Evolutionary conservation across 345 rosid species (phyloP).

Genomic region (Salix udensis): DNA sequence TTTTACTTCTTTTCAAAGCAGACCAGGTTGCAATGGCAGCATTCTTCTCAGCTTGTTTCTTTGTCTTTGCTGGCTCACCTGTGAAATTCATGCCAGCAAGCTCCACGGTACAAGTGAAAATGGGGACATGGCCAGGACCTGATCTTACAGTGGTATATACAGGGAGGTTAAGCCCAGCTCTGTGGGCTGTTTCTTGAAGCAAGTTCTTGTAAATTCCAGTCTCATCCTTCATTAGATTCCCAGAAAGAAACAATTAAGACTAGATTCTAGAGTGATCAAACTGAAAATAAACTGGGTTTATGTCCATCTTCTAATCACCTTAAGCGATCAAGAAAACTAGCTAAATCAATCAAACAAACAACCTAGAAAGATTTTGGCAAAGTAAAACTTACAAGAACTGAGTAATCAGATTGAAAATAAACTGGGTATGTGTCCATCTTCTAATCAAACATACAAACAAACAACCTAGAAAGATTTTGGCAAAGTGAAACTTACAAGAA

Average conservation of each 20-base stretch:
- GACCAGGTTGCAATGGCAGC: constrained; percentile 79
- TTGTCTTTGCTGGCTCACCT: constrained; percentile 66
- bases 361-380: background rate
- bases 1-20: constrained; percentile 52
- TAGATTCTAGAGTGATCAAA: background rate
- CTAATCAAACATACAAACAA: background rate
- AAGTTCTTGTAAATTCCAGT: constrained; percentile 76
- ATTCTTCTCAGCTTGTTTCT: constrained; percentile 81
- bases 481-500: constrained; percentile 47
- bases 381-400: no score
- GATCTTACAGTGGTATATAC: constrained; percentile 65
- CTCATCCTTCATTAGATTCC: constrained; percentile 49
- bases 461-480: background rate
- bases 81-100: constrained; percentile 64
- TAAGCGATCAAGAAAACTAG: background rate
- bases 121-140: constrained; percentile 68
- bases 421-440: background rate
- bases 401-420: background rate
- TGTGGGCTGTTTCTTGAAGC: constrained; percentile 71
- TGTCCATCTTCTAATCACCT: background rate
- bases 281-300: background rate
- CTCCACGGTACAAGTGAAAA: constrained; percentile 57
- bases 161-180: constrained; percentile 68
- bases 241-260: background rate
- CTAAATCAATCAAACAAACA: background rate